A percentile compares a stretch with the other conserved stretches of the same genome.
Conservation (phyloP, 2,329 filamentous ascomycete genomes). For the Fusarium tupiense region DNA sequence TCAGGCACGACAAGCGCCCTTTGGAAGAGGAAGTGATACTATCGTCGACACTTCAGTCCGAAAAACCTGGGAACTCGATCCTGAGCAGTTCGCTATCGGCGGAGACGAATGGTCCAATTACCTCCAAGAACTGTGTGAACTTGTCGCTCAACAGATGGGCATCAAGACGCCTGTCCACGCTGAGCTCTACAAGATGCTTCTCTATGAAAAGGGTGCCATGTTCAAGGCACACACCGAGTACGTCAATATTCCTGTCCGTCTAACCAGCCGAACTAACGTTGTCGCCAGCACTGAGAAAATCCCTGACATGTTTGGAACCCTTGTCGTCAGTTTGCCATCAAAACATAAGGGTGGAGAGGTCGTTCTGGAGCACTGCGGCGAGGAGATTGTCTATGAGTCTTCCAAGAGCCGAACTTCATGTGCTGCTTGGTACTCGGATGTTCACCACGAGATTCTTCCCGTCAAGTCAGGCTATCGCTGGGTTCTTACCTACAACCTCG, state of each 20-base stretch:
- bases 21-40: conserved; percentile 52
- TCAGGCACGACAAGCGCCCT: conserved; percentile 45
- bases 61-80: conserved; percentile 56
- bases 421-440: conserved; percentile 60
- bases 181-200: conserved; percentile 57
- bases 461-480: conserved; percentile 59
- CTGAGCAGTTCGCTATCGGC: conserved; percentile 50
- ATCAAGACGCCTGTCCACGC: conserved; percentile 45
- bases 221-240: conserved; percentile 58
- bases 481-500: conserved; percentile 64
- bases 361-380: conserved; percentile 50
- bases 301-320: conserved; percentile 60
- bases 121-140: conserved; percentile 37
- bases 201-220: conserved; percentile 61
- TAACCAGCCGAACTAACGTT: neutral
- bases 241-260: neutral
- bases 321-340: conserved; percentile 60
- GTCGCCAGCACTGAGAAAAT: conserved; percentile 54
- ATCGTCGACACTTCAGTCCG: conserved; percentile 52
- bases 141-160: conserved; percentile 46
- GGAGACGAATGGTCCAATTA: conserved; percentile 47
- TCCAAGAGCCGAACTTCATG: conserved; percentile 35
- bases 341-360: conserved; percentile 59
- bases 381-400: conserved; percentile 47
- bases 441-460: conserved; percentile 60